These are phyloP conservation scores for Rhizodiscina lignyota DNA, from an alignment of 495 filamentous ascomycete species.

Conservation along the genomic window DNA sequence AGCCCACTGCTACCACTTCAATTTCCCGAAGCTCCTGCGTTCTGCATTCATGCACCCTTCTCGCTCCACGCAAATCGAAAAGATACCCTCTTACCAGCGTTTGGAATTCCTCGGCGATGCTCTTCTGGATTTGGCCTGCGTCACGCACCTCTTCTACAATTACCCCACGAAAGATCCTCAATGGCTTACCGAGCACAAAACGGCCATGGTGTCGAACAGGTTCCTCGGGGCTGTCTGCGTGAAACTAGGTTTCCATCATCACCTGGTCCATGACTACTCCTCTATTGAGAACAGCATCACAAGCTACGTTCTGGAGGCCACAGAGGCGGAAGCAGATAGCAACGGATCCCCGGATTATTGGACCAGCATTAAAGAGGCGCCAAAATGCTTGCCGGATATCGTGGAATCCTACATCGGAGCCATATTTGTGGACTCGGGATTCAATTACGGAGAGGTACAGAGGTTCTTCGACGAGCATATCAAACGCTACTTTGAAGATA, in stretches of 20 bases:
- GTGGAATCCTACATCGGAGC: constrained; percentile 84
- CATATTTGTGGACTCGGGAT: constrained; percentile 80
- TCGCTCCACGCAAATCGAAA: constrained; percentile 51
- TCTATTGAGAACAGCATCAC: constrained; percentile 44
- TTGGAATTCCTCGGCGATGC: constrained; percentile 90
- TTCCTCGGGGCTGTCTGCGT: constrained; percentile 76
- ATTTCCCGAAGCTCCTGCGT: constrained; percentile 54
- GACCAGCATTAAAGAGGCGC: constrained; percentile 49
- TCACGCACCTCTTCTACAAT: constrained; percentile 60
- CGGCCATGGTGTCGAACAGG: constrained; percentile 97
- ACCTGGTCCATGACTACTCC: constrained; percentile 46
- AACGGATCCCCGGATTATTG: constrained; percentile 64
- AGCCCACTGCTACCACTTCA: constrained; percentile 66
- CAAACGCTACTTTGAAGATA: constrained; percentile 68
- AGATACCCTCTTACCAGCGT: constrained; percentile 76
- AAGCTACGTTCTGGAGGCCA: constrained; percentile 53
- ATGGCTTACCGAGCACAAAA: constrained; percentile 98
- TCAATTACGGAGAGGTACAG: constrained; percentile 56
- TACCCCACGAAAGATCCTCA: constrained; percentile 76
- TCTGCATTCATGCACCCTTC: constrained; percentile 87
- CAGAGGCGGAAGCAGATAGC: constrained; percentile 33
- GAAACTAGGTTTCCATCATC: constrained; percentile 55
- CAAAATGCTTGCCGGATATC: constrained; percentile 77
- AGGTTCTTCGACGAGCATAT: constrained; percentile 61
- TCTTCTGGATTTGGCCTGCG: constrained; percentile 72